phyloP scores from a whole-genome alignment of 305 asterid species.

The Fraxinus floribunda region DNA sequence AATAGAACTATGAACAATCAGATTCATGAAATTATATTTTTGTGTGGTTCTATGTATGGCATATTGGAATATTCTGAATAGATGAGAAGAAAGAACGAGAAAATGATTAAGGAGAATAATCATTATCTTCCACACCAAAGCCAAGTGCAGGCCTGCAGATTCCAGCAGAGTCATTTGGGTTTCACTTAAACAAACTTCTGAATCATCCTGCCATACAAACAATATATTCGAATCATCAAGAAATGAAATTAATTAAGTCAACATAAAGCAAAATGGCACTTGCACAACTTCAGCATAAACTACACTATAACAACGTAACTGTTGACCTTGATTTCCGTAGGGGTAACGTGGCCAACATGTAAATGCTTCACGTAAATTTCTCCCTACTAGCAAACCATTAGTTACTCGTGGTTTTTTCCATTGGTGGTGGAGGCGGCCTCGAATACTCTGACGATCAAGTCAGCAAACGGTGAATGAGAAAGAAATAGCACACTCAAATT shows the following conservation, averaged over 20 bases:
- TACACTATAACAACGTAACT: background rate
- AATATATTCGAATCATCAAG: background rate
- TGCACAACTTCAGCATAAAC: background rate
- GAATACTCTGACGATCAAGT: background rate
- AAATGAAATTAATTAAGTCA: background rate
- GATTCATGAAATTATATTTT: background rate
- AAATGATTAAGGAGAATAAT: background rate
- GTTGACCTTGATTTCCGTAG: background rate
- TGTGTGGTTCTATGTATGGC: background rate
- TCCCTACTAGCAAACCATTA: background rate
- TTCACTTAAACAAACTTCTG: background rate
- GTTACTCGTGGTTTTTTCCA: background rate
- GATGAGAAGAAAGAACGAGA: background rate
- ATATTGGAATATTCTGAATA: background rate
- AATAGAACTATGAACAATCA: background rate
- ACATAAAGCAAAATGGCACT: background rate
- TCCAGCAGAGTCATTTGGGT: background rate
- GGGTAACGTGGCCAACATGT: background rate
- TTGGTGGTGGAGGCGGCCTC: background rate
- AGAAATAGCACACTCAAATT: background rate
- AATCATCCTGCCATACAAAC: background rate
- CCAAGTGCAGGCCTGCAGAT: background rate
- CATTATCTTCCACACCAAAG: background rate
- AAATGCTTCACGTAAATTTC: background rate
- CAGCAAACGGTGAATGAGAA: background rate